Conservation (phyloP, 2,329 filamentous ascomycete species). For the Pseudogymnoascus sp. region DNA sequence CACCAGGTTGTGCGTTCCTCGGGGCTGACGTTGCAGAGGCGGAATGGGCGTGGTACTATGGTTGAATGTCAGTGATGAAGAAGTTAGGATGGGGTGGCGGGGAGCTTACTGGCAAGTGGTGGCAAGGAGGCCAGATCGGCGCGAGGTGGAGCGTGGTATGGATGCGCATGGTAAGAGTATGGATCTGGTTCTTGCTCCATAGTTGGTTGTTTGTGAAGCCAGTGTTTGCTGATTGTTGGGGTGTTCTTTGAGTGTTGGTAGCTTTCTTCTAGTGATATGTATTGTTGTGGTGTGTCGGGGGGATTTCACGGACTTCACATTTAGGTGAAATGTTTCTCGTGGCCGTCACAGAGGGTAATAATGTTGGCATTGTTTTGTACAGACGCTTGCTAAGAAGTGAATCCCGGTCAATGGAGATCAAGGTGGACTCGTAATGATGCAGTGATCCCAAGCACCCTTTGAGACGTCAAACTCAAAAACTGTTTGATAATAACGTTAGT, state of each 20-base stretch:
- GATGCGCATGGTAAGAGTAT: not conserved
- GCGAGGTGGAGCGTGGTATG: not conserved
- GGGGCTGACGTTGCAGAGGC: not conserved
- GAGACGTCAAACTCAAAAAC: not conserved
- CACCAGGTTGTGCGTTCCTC: not conserved
- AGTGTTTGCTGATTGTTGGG: not conserved
- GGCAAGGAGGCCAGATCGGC: not conserved
- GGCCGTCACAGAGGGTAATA: not conserved
- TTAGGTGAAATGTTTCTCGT: not conserved
- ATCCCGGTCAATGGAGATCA: not conserved
- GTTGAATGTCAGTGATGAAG: not conserved
- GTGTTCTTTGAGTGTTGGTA: not conserved
- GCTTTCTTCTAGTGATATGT: not conserved
- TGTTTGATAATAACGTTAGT: not conserved
- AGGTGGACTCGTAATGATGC: not conserved
- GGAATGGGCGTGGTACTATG: not conserved
- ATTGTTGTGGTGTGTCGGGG: not conserved
- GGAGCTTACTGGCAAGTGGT: not conserved
- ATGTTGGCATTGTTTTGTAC: not conserved
- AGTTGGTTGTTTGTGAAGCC: not conserved
- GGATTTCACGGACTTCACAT: not conserved
- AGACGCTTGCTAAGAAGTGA: not conserved
- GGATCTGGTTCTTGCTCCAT: not conserved
- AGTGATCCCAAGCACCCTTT: not conserved
- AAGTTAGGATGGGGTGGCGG: too few relatives aligned